Conservation (phyloP, 2,329 filamentous ascomycete genomes). For the Aspergillus tubingensis region DNA sequence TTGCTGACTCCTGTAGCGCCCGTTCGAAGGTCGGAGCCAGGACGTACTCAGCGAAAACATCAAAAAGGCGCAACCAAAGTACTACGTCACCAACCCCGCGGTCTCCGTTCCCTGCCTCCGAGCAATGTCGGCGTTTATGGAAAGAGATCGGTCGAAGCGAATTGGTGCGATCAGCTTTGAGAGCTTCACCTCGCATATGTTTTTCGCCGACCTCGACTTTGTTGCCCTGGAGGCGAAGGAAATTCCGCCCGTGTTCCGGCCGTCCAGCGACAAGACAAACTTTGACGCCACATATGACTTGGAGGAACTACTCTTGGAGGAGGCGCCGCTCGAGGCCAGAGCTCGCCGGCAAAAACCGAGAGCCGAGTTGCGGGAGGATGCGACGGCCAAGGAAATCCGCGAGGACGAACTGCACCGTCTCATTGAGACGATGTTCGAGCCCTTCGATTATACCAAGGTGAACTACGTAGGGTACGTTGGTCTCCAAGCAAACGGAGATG, state of each 20-base stretch:
- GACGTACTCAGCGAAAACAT: slow-evolving; percentile 78
- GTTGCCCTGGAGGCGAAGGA: slow-evolving; percentile 79
- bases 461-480: slow-evolving; percentile 70
- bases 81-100: slow-evolving; percentile 87
- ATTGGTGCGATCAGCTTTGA: slow-evolving; percentile 83
- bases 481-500: not conserved
- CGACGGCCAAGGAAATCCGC: slow-evolving; percentile 89
- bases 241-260: slow-evolving; percentile 86
- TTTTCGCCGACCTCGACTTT: slow-evolving; percentile 87
- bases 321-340: slow-evolving; percentile 89
- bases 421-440: slow-evolving; percentile 91
- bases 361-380: slow-evolving; percentile 88
- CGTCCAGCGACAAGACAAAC: slow-evolving; percentile 96
- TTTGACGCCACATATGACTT: slow-evolving; percentile 98
- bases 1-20: slow-evolving; percentile 62
- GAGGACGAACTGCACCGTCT: slow-evolving; percentile 91
- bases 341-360: slow-evolving; percentile 91
- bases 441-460: slow-evolving; percentile 89
- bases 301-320: slow-evolving; percentile 89
- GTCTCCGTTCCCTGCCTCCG: slow-evolving; percentile 87
- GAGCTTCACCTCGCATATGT: slow-evolving; percentile 82
- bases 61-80: slow-evolving; percentile 77
- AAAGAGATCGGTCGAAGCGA: slow-evolving; percentile 75
- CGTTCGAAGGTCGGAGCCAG: slow-evolving; percentile 88
- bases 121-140: slow-evolving; percentile 80